These are phyloP conservation scores for Schizosaccharomyces japonicus DNA, from an alignment of 805 yeast genomes.

Conservation along the genomic window DNA sequence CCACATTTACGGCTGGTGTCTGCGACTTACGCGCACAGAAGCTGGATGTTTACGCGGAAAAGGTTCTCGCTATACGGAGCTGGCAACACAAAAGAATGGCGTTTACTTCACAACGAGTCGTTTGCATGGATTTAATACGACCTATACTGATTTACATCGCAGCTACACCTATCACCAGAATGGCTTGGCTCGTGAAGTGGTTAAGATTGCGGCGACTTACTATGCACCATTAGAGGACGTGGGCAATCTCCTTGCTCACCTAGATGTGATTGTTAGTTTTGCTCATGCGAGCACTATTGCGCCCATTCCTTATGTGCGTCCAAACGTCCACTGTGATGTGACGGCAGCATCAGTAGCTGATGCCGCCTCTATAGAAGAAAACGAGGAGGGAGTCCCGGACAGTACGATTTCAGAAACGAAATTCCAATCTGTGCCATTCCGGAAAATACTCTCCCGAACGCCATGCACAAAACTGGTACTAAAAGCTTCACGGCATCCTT, in stretches of 20 bases:
- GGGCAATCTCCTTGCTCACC: slow-evolving; percentile 36
- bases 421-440: background rate
- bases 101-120: slow-evolving; percentile 63
- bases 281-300: slow-evolving; percentile 70
- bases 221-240: slow-evolving; percentile 52
- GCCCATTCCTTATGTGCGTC: slow-evolving; percentile 57
- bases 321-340: slow-evolving; percentile 34
- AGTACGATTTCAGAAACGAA: background rate
- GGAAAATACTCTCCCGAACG: no score
- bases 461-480: slow-evolving; percentile 20
- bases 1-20: slow-evolving; percentile 78
- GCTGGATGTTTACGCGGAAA: slow-evolving; percentile 43
- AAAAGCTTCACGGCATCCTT: slow-evolving; percentile 76
- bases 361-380: background rate
- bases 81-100: slow-evolving; percentile 87
- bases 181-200: slow-evolving; percentile 58
- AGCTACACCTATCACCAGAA: slow-evolving; percentile 57
- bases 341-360: slow-evolving; percentile 14
- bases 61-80: slow-evolving; percentile 35
- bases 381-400: background rate
- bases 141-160: slow-evolving; percentile 32
- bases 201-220: slow-evolving; percentile 59
- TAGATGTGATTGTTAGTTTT: slow-evolving; percentile 69
- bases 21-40: slow-evolving; percentile 69
- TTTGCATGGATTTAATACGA: slow-evolving; percentile 34